Evolutionary conservation across 257 asterid species (phyloP).

Genomic region (Asclepias syriaca): DNA sequence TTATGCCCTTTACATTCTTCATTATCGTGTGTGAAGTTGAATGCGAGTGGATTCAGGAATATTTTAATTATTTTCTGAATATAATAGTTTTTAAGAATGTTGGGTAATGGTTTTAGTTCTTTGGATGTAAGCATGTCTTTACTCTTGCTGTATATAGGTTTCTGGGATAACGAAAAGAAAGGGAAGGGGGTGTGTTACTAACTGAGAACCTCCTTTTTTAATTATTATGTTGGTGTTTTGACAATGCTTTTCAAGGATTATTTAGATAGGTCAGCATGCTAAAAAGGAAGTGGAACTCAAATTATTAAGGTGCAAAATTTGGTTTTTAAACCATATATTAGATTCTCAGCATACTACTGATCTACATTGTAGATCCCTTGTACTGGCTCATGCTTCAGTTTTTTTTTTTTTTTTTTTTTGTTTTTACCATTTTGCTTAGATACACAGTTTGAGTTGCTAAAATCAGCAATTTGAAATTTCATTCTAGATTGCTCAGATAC

Average conservation of each 20-base stretch:
- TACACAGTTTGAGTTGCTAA: no score
- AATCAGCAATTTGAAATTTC: no score
- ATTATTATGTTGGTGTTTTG: not conserved
- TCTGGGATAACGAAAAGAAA: no score
- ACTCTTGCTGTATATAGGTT: no score
- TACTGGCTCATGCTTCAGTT: no score
- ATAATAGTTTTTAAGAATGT: not conserved
- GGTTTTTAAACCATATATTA: not conserved
- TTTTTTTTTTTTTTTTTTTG: no score
- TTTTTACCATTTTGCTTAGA: no score
- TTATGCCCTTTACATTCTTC: not conserved
- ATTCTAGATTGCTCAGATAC: no score
- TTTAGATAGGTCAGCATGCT: no score
- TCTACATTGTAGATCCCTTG: no score
- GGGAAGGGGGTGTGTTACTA: not conserved
- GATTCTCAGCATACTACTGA: no score
- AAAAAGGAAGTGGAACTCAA: not conserved
- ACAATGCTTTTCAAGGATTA: no score
- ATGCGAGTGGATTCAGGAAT: not conserved
- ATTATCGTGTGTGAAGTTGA: not conserved
- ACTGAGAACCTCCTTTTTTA: not conserved
- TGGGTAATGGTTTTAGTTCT: not conserved
- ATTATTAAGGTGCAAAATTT: not conserved
- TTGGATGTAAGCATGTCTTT: not conserved
- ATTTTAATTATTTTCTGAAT: not conserved